Evolutionary conservation across 331 rosid species (phyloP), one percentile per base, ranked within the genome.

Genomic region (Quercus tomentella): DNA sequence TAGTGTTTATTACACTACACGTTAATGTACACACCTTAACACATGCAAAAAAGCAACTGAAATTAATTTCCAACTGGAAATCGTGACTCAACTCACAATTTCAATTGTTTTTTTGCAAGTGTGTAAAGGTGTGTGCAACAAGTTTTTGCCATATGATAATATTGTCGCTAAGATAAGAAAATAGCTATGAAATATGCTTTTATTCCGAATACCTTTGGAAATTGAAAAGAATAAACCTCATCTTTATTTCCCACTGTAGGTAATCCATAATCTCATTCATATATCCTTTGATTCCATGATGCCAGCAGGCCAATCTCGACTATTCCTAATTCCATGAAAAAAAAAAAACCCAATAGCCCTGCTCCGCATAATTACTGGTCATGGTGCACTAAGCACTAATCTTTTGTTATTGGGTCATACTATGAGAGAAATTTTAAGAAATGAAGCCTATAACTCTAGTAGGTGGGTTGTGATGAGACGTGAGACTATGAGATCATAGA

Each of bases 141-240:
- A 41, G 12, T 41, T 41, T 41, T 41, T 41, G 45, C 45, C 1
- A 41, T 41, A 41, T 41, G 11, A 41, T 41, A 43, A 67, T 20
- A 3, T 31, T 17, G 4, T 33, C 0, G 37, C 20, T 67, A 8
- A 33, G 23, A 74, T 37, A 74, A 41, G 45, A 66, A 83, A 8
- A 5, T 41, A 25, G 23, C 15, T 0, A 56, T 33, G 45, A 71
- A 8, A 41, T 41, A 41, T 78, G 66, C 80, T 31, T 69, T 66
- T 77, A 67, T 66, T 37, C 79, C 61, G 73, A 76, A 61, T 89
- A 58, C 84, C 83, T 56, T 22, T 17, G 7, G 20, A 20, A 1
- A 35, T 49, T 12, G 37, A 54, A 77, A 62, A 72, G 81, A 70
- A 83, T 81, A 79, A 85, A 77, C 83, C 83, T 82, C 70, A 70